Evolutionary conservation across 2,329 filamentous ascomycete species (phyloP).

Genomic region (Sporothrix brasiliensis): DNA sequence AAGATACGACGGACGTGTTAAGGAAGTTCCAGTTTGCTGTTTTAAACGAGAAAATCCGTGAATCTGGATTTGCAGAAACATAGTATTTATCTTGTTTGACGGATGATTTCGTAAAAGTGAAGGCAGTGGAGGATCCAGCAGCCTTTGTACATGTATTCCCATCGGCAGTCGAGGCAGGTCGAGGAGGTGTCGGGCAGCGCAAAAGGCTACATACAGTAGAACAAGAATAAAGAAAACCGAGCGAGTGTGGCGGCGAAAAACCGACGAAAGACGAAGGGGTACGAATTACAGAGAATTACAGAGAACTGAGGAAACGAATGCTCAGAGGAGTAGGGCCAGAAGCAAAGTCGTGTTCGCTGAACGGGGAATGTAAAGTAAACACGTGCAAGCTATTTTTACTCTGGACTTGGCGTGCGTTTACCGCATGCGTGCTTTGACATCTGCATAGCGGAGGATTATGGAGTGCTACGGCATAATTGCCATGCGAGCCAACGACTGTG

Average conservation of each 20-base stretch:
- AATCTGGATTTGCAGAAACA: no score
- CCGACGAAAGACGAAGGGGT: background rate
- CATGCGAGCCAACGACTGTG: background rate
- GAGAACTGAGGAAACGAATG: background rate
- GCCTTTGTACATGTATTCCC: background rate
- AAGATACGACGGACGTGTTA: no score
- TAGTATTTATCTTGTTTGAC: no score
- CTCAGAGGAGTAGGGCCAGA: background rate
- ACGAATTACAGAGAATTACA: no score
- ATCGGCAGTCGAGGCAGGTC: slow-evolving; percentile 9
- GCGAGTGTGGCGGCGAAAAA: background rate
- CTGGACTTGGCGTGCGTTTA: background rate
- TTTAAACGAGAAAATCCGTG: no score
- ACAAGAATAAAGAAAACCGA: slow-evolving; percentile 4
- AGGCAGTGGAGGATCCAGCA: background rate
- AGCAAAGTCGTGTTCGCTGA: background rate
- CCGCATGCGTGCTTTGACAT: no score
- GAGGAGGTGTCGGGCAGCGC: background rate
- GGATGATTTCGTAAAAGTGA: no score
- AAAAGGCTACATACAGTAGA: background rate
- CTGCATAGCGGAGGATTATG: no score
- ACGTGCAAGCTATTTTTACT: background rate
- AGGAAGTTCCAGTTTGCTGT: no score
- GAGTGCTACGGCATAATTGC: background rate
- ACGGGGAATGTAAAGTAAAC: no score